A percentile compares a stretch with the other conserved stretches of the same genome.
Evolutionary conservation across 1,139 yeast genomes (phyloP).

Genomic region (Hemisphaericaspora xylofermentans): DNA sequence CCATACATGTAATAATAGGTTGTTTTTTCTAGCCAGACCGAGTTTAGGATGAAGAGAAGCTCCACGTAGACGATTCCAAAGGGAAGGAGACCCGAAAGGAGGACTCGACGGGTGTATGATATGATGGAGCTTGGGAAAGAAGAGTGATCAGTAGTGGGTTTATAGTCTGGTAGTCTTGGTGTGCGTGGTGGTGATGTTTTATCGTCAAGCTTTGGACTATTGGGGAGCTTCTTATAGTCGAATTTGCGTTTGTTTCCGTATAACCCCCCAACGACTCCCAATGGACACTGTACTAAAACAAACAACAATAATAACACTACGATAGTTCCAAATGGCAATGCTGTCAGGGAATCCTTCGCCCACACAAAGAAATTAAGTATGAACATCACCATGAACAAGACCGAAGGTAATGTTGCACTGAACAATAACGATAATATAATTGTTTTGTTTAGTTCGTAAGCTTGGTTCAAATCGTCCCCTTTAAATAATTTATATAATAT

Average conservation of each 20-base stretch:
- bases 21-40: conserved; percentile 78
- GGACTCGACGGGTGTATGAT: conserved; percentile 15
- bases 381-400: conserved; percentile 52
- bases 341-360: conserved; percentile 74
- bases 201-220: background rate
- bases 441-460: conserved; percentile 20
- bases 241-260: conserved; percentile 47
- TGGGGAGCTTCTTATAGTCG: conserved; percentile 17
- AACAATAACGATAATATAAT: conserved; percentile 46
- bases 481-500: conserved; percentile 56
- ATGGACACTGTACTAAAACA: conserved; percentile 66
- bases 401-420: conserved; percentile 62
- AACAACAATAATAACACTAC: conserved; percentile 58
- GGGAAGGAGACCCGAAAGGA: conserved; percentile 67
- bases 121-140: background rate
- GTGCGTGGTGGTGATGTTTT: background rate
- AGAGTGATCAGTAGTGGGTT: background rate
- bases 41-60: conserved; percentile 67
- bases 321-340: conserved; percentile 74
- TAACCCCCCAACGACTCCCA: conserved; percentile 71
- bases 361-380: conserved; percentile 68
- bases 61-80: conserved; percentile 83
- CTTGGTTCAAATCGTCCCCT: conserved; percentile 29
- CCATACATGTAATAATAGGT: conserved; percentile 82
- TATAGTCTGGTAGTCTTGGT: background rate